Evolutionary conservation across 179 eudicot species (phyloP).

Genomic region (Beta macrorhiza): DNA sequence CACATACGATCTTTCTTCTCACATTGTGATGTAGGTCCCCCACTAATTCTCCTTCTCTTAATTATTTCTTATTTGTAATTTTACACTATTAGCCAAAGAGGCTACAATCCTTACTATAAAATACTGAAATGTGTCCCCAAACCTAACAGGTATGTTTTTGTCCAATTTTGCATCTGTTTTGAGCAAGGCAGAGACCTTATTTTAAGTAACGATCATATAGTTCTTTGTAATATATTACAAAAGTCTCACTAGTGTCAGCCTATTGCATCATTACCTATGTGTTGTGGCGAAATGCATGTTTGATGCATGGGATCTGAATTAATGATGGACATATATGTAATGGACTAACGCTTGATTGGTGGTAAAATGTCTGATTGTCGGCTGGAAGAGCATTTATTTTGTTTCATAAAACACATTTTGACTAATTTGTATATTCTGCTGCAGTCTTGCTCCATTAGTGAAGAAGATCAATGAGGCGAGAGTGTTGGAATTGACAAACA

Average conservation of each 20-base stretch:
- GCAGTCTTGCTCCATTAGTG: slow-evolving; percentile 92
- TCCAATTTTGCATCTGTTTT: background rate
- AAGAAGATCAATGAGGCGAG: slow-evolving; percentile 81
- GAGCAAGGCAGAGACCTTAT: background rate
- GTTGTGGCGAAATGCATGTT: background rate
- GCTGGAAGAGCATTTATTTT: background rate
- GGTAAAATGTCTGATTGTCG: background rate
- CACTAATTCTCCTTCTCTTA: too few species aligned
- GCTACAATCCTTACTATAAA: too few species aligned
- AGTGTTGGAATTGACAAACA: slow-evolving; percentile 78
- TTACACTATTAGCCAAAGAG: too few species aligned
- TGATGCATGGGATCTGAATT: background rate
- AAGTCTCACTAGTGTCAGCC: background rate
- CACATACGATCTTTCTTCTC: too few species aligned
- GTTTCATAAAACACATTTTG: background rate
- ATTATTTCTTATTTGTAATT: too few species aligned
- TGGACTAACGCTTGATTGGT: background rate
- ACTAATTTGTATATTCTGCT: slow-evolving; percentile 4
- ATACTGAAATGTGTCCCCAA: too few species aligned
- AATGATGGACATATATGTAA: background rate
- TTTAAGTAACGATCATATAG: background rate
- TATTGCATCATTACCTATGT: background rate
- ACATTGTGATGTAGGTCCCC: too few species aligned
- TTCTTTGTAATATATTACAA: background rate
- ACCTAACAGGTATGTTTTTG: background rate